Evolutionary conservation across 2,329 filamentous ascomycete species (phyloP).

Genomic region (Penicillium capsulatum): DNA sequence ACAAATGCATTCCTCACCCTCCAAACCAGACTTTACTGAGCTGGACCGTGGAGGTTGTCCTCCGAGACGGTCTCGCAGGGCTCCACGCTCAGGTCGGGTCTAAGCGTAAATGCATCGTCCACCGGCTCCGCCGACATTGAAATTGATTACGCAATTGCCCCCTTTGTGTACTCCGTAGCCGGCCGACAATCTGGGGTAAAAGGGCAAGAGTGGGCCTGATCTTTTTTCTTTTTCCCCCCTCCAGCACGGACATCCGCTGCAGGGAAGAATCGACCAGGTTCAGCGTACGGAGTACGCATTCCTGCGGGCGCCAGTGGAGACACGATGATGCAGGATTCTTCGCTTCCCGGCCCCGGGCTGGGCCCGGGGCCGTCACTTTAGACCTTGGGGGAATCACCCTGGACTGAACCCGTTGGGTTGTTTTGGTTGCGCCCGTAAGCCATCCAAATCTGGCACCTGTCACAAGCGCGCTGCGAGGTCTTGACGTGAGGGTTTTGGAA

Average conservation of each 20-base stretch:
- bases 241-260: slow-evolving; percentile 28
- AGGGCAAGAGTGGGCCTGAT: slow-evolving; percentile 22
- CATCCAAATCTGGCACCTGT: too few species aligned
- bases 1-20: too few species aligned
- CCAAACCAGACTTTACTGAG: too few species aligned
- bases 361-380: too few species aligned
- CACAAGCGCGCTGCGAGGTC: not conserved
- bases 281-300: slow-evolving; percentile 4
- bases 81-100: not conserved
- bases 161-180: slow-evolving; percentile 14
- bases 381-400: slow-evolving; percentile 1
- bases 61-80: not conserved
- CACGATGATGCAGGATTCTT: slow-evolving; percentile 1
- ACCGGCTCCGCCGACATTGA: slow-evolving; percentile 7
- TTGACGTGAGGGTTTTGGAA: slow-evolving; percentile 13
- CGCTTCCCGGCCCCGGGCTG: slow-evolving; percentile 1
- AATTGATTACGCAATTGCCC: slow-evolving; percentile 15
- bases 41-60: too few species aligned
- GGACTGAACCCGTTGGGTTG: too few species aligned
- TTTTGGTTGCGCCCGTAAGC: too few species aligned
- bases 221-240: too few species aligned
- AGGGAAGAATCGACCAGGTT: slow-evolving; percentile 24
- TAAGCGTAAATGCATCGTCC: slow-evolving; percentile 4
- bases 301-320: slow-evolving; percentile 5
- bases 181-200: slow-evolving; percentile 25